Base-by-base conservation (phyloP, 306 rosid genomes). In the Vicia faba region DNA sequence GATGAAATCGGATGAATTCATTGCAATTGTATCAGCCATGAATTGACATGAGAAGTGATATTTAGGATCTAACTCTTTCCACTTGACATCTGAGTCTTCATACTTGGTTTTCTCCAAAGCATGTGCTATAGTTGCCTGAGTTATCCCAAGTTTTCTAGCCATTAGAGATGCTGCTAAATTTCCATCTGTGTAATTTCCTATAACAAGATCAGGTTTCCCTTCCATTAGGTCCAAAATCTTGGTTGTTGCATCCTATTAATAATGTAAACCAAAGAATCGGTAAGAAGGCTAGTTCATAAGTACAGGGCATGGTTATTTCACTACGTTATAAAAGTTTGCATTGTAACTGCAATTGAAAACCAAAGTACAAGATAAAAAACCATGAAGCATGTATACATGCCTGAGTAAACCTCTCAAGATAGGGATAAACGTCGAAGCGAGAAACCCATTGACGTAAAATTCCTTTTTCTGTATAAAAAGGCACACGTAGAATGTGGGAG, bases 21-120 rank as follows among this genome's bases (percentile, higher is more conserved):
- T 92, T 11, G 96, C 84, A 54, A 92, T 81, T 54, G 87, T 85
- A 54, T 92, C 96, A 45, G 95, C 96, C 13, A 84, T 84, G 77
- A 92, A 92, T 70, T 92, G 98, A 70, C 96, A 92, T n/a, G 98
- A 87, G 61, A 92, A 92, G 60, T 92, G 98, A 63, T 92, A 92
- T 73, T 92, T 87, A 5, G 92, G 90, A 19, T 92, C 96, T 61
- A 92, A 65, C 29, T 87, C 92, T 83, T 89, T 92, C 96, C 98
- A 92, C 72, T 84, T 89, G 69, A 87, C 58, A 79, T 92, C 98
- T 29, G 96, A 92, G 72, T 92, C 81, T 81, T 92, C 96, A 51
- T 92, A 89, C 68, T 92, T 92, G 7, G 96, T 87, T 77, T 92
- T 92, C 84, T 89, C 98, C 60, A 92, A 84, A 55, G 96, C 98